These are phyloP conservation scores for Claviceps pusilla DNA, from an alignment of 2,329 filamentous ascomycete genomes.

Conservation along the genomic window DNA sequence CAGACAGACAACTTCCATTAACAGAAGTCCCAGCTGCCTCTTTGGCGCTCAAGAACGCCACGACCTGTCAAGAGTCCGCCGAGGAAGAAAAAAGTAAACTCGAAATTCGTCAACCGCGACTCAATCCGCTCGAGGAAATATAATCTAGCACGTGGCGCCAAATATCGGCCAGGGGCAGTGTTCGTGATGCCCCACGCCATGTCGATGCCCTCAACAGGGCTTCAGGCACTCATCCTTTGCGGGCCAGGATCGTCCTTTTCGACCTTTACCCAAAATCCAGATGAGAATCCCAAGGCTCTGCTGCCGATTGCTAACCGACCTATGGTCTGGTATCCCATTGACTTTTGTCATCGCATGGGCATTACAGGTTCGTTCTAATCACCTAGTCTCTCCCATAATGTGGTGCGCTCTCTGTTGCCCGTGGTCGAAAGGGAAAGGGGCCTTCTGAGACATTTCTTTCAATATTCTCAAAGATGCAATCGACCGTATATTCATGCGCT, in stretches of 20 bases:
- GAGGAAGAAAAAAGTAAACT: not conserved
- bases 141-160: not conserved
- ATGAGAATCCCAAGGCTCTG: constrained; percentile 69
- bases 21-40: not conserved
- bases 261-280: constrained; percentile 67
- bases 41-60: not conserved
- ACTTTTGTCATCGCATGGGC: constrained; percentile 71
- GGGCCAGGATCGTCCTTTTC: constrained; percentile 69
- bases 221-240: constrained; percentile 72
- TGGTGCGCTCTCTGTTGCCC: not conserved
- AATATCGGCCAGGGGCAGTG: not conserved
- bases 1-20: not conserved
- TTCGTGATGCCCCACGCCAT: constrained; percentile 57
- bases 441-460: not conserved
- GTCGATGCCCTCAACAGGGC: constrained; percentile 56
- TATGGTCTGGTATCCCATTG: constrained; percentile 81
- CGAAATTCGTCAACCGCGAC: not conserved
- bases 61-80: not conserved
- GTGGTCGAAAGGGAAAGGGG: not conserved
- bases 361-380: constrained; percentile 46
- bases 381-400: not conserved
- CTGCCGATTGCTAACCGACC: constrained; percentile 71
- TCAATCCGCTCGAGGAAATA: not conserved
- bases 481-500: not conserved
- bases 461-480: not conserved